These are phyloP conservation scores for Moniliophthora roreri DNA, from an alignment of 1,284 basidiomycete genomes.

Conservation along the genomic window DNA sequence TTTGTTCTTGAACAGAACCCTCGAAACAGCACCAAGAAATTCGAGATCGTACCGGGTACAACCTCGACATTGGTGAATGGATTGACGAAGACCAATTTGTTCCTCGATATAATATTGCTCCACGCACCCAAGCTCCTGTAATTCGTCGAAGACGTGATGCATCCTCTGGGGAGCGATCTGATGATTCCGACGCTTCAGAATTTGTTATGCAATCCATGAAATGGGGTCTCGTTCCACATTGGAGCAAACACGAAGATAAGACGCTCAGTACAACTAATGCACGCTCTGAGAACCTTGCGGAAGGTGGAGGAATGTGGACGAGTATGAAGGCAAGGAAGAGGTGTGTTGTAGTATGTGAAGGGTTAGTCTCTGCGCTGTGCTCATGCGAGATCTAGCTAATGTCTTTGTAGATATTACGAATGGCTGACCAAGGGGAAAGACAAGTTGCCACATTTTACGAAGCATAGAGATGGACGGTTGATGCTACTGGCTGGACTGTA, in stretches of 20 bases:
- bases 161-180: slow-evolving; percentile 1
- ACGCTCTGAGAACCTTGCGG: slow-evolving; percentile 79
- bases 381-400: background rate
- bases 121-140: slow-evolving; percentile 67
- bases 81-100: slow-evolving; percentile 58
- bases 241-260: slow-evolving; percentile 74
- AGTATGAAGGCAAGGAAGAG: slow-evolving; percentile 77
- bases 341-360: slow-evolving; percentile 79
- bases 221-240: slow-evolving; percentile 91
- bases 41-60: slow-evolving; percentile 40
- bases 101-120: slow-evolving; percentile 70
- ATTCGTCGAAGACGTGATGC: slow-evolving; percentile 40
- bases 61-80: slow-evolving; percentile 54
- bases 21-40: slow-evolving; percentile 35
- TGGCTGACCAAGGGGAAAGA: slow-evolving; percentile 84
- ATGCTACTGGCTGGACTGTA: slow-evolving; percentile 91
- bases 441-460: slow-evolving; percentile 80
- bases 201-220: slow-evolving; percentile 74
- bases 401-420: slow-evolving; percentile 77
- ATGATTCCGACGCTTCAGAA: background rate
- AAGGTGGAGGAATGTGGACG: slow-evolving; percentile 78
- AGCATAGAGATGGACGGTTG: slow-evolving; percentile 60
- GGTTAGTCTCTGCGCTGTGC: slow-evolving; percentile 45
- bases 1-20: too few relatives aligned
- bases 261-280: slow-evolving; percentile 87